A percentile compares a stretch with the other conserved stretches of the same genome.
phyloP scores from a whole-genome alignment of 78 protist genomes.

The Dictyostelium intermedium region DNA sequence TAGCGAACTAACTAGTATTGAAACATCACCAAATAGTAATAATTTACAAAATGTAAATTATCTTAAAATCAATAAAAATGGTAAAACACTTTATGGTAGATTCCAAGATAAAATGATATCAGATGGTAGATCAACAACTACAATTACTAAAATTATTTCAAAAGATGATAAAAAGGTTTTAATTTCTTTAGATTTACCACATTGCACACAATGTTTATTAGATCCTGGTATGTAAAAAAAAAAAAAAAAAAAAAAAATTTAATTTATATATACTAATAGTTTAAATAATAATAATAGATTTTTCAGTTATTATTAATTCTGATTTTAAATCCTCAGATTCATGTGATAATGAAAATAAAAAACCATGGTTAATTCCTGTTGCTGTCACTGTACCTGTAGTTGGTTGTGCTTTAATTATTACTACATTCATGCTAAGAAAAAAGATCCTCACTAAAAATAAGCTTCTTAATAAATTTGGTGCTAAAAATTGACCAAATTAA shows the following conservation, averaged over 20 bases:
- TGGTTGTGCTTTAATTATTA: not conserved
- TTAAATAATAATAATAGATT: not conserved
- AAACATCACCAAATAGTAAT: not conserved
- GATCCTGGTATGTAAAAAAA: not conserved
- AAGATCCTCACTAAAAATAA: not conserved
- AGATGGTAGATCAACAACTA: not conserved
- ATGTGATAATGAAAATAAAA: not conserved
- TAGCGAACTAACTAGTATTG: not conserved
- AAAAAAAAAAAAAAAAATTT: not conserved
- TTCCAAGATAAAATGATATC: constrained; percentile 7
- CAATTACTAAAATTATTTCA: not conserved
- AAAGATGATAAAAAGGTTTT: not conserved
- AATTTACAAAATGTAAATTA: not conserved
- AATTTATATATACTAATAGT: too few relatives aligned
- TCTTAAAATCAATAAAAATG: constrained; percentile 9
- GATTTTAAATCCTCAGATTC: not conserved
- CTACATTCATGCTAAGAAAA: not conserved
- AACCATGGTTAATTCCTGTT: not conserved
- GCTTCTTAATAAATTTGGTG: not conserved
- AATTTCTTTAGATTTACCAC: not conserved
- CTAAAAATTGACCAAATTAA: too few relatives aligned
- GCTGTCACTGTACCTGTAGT: not conserved
- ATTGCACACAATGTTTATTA: not conserved
- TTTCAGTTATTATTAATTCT: not conserved
- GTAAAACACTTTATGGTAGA: constrained; percentile 28